These are phyloP conservation scores for Zopfochytrium polystomum DNA, from an alignment of 371 early-diverging fungal species.

Conservation along the genomic window DNA sequence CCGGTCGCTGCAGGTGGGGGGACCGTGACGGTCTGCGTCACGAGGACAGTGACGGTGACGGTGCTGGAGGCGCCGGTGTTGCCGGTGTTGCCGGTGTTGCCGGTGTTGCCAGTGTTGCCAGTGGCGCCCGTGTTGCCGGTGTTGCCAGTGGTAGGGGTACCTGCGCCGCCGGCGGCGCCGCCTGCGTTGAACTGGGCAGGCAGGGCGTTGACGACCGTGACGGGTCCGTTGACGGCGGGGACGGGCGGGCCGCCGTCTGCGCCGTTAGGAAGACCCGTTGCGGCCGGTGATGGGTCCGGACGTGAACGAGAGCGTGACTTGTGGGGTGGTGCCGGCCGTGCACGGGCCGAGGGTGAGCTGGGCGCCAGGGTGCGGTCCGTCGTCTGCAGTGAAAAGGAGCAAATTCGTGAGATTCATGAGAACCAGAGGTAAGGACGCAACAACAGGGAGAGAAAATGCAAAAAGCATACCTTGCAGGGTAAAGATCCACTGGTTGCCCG, in stretches of 20 bases:
- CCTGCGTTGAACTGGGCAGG: constrained; percentile 9
- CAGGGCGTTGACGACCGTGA: constrained; percentile 14
- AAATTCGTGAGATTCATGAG: too few relatives aligned
- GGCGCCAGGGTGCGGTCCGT: constrained; percentile 9
- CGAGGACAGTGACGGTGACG: too few relatives aligned
- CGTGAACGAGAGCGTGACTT: constrained; percentile 4
- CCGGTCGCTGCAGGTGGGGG: neutral
- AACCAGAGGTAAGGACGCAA: too few relatives aligned
- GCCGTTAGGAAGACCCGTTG: constrained; percentile 5
- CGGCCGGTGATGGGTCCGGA: constrained; percentile 1
- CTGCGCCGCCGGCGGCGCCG: neutral
- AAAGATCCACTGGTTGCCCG: constrained; percentile 1
- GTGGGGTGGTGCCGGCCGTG: constrained; percentile 1
- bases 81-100: constrained; percentile 3
- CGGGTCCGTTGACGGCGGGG: constrained; percentile 12
- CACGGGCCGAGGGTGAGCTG: constrained; percentile 6
- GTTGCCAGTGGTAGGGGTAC: too few relatives aligned
- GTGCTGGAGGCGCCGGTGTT: neutral
- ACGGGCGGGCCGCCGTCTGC: constrained; percentile 1
- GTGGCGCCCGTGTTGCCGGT: constrained; percentile 1
- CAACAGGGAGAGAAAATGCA: too few relatives aligned
- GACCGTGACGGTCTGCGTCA: neutral
- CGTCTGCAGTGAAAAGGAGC: neutral
- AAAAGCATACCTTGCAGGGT: neutral
- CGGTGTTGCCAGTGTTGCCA: constrained; percentile 4